Conservation (phyloP, 1,284 basidiomycete species). For the Leccinum huronense region DNA sequence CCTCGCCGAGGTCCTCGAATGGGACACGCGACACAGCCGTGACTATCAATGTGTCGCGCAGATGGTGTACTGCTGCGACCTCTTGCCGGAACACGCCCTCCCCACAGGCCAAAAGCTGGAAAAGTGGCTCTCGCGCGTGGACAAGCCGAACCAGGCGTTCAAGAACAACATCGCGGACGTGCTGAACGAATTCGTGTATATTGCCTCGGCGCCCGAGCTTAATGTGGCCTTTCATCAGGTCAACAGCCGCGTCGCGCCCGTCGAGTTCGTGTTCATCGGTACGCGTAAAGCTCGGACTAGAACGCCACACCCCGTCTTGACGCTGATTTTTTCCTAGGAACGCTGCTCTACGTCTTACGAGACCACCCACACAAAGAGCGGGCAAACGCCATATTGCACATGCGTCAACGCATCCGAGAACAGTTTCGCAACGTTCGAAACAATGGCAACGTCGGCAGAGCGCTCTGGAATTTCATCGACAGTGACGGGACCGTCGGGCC, state of each 20-base stretch:
- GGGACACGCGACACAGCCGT: constrained; percentile 62
- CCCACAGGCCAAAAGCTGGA: constrained; percentile 57
- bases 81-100: constrained; percentile 45
- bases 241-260: constrained; percentile 60
- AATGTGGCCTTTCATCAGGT: constrained; percentile 50
- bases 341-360: constrained; percentile 54
- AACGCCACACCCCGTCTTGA: not conserved
- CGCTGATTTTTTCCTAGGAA: constrained; percentile 40
- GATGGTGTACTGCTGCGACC: constrained; percentile 61
- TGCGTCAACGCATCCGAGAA: constrained; percentile 53
- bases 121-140: constrained; percentile 51
- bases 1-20: constrained; percentile 50
- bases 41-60: constrained; percentile 70
- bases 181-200: constrained; percentile 51
- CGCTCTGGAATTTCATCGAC: constrained; percentile 56
- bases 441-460: constrained; percentile 51
- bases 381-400: constrained; percentile 50
- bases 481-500: constrained; percentile 35
- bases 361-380: constrained; percentile 40
- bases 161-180: constrained; percentile 48
- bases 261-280: constrained; percentile 77
- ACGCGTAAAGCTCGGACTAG: not conserved
- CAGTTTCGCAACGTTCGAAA: constrained; percentile 59
- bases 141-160: constrained; percentile 46
- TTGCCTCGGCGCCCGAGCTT: constrained; percentile 43